Conservation (phyloP, 495 filamentous ascomycete species). For the Aspergillus sclerotioniger region DNA sequence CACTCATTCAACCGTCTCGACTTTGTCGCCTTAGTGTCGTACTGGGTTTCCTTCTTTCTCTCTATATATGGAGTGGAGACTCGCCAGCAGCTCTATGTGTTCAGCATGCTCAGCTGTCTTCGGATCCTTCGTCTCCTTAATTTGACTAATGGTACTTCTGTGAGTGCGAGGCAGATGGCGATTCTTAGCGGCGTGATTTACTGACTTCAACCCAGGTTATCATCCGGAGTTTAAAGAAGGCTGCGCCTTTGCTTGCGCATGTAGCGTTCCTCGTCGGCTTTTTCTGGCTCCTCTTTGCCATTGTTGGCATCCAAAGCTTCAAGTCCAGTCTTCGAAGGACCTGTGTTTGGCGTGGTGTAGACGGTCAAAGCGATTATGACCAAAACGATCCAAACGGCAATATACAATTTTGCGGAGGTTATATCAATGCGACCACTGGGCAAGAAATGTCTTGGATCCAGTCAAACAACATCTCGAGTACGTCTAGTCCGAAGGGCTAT, state of each 20-base stretch:
- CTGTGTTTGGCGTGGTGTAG: conserved; percentile 78
- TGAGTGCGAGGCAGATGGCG: conserved; percentile 33
- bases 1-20: conserved; percentile 95
- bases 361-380: conserved; percentile 37
- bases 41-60: conserved; percentile 84
- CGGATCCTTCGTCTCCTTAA: conserved; percentile 85
- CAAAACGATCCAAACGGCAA: conserved; percentile 48
- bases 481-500: conserved; percentile 73
- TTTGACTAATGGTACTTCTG: conserved; percentile 87
- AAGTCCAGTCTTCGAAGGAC: conserved; percentile 87
- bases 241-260: conserved; percentile 87
- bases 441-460: conserved; percentile 63
- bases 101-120: conserved; percentile 93
- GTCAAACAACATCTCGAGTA: conserved; percentile 36
- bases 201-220: conserved; percentile 61
- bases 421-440: conserved; percentile 60
- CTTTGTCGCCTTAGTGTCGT: conserved; percentile 93
- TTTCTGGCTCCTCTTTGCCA: conserved; percentile 98
- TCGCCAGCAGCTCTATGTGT: conserved; percentile 74
- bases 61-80: conserved; percentile 64
- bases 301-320: conserved; percentile 95
- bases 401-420: conserved; percentile 83
- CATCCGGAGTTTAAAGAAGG: conserved; percentile 90
- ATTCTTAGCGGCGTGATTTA: neutral
- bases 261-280: conserved; percentile 96